phyloP scores from a whole-genome alignment of 192 early-diverging fungal species.

The Dissophora ornata region DNA sequence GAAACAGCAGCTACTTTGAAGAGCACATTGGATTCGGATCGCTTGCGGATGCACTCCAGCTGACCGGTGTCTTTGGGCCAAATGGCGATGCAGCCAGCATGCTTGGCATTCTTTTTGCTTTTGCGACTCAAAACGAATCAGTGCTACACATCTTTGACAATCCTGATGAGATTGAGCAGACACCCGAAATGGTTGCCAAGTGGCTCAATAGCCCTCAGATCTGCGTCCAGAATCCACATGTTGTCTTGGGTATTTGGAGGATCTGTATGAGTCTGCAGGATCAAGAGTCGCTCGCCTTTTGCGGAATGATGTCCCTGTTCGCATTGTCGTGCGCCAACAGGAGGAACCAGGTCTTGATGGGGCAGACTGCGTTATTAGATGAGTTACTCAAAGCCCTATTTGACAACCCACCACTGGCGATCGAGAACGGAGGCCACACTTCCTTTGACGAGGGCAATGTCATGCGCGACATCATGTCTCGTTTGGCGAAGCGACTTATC shows the following conservation, averaged over 20 bases:
- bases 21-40: conserved; percentile 65
- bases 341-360: conserved; percentile 66
- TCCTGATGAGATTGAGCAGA: conserved; percentile 29
- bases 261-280: conserved; percentile 53
- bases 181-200: conserved; percentile 39
- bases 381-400: conserved; percentile 54
- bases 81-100: conserved; percentile 51
- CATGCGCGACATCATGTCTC: conserved; percentile 53
- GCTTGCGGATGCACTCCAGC: conserved; percentile 65
- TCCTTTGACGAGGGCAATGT: conserved; percentile 27
- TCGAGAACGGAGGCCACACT: conserved; percentile 11
- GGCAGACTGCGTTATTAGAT: conserved; percentile 61
- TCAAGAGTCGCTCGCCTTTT: conserved; percentile 52
- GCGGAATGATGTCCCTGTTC: conserved; percentile 56
- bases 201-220: conserved; percentile 47
- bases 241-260: conserved; percentile 47
- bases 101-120: conserved; percentile 69
- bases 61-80: conserved; percentile 64
- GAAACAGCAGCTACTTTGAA: conserved; percentile 62
- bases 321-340: conserved; percentile 60
- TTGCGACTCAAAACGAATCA: conserved; percentile 63
- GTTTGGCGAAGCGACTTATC: conserved; percentile 63
- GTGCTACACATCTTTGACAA: conserved; percentile 57
- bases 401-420: conserved; percentile 7
- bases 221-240: conserved; percentile 40